phyloP scores from a whole-genome alignment of 2,329 filamentous ascomycete species.

The Botryosphaeria dothidea region DNA sequence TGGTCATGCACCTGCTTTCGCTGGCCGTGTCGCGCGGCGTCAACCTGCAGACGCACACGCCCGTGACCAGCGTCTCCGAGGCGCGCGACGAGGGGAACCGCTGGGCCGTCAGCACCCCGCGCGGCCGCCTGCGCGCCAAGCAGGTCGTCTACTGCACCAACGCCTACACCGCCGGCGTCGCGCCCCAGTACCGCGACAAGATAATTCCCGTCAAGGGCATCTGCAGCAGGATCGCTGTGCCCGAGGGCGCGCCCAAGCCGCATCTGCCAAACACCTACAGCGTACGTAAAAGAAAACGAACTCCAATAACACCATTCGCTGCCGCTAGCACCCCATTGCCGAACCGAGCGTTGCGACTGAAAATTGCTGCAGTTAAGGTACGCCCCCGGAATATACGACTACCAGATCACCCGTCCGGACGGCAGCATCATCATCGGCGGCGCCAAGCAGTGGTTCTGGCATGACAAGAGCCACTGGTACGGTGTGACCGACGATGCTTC shows the following conservation, averaged over 20 bases:
- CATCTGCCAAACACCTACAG: slow-evolving; percentile 32
- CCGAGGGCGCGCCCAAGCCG: slow-evolving; percentile 16
- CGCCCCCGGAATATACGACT: slow-evolving; percentile 29
- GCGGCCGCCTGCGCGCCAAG: slow-evolving; percentile 24
- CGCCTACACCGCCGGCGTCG: slow-evolving; percentile 29
- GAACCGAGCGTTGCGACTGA: background rate
- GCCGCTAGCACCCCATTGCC: background rate
- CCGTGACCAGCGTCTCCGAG: slow-evolving; percentile 20
- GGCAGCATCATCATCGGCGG: slow-evolving; percentile 50
- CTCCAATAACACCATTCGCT: slow-evolving; percentile 6
- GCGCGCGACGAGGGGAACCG: background rate
- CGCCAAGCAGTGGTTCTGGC: slow-evolving; percentile 36
- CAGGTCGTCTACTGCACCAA: slow-evolving; percentile 33
- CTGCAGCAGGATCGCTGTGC: slow-evolving; percentile 24
- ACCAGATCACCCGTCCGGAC: slow-evolving; percentile 48
- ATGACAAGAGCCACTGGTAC: slow-evolving; percentile 45
- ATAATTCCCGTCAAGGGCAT: slow-evolving; percentile 38
- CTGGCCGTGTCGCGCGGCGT: slow-evolving; percentile 22
- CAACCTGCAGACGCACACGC: slow-evolving; percentile 31
- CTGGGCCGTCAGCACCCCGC: slow-evolving; percentile 24
- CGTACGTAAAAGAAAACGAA: slow-evolving; percentile 18
- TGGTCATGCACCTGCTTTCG: slow-evolving; percentile 28
- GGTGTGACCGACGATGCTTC: slow-evolving; percentile 49
- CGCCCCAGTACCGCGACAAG: slow-evolving; percentile 38
- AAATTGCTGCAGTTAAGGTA: slow-evolving; percentile 6